phyloP scores from a whole-genome alignment of 106 monocot genomes.

The Dendrobium chrysotoxum region DNA sequence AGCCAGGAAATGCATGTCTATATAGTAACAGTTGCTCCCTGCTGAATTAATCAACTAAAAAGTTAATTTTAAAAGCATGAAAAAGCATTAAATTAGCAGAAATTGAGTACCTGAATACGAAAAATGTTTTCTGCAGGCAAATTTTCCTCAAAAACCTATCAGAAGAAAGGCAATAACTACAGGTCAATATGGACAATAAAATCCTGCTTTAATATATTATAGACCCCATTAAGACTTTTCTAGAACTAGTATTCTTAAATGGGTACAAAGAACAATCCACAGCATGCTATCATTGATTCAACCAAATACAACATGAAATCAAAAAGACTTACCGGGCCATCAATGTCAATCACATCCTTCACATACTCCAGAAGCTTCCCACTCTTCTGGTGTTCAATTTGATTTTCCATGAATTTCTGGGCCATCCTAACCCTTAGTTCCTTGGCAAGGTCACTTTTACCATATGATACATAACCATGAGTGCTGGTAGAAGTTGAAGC shows the following conservation, averaged over 20 bases:
- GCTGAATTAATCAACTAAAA: background rate
- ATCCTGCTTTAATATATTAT: background rate
- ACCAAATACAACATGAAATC: background rate
- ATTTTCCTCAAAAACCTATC: conserved; percentile 89
- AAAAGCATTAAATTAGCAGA: background rate
- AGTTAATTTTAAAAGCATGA: background rate
- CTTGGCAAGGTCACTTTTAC: conserved; percentile 55
- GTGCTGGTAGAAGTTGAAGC: conserved; percentile 52
- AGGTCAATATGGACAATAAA: background rate
- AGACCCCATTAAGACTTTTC: background rate
- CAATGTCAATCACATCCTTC: conserved; percentile 60
- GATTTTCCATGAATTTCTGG: conserved; percentile 59
- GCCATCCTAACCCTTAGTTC: conserved; percentile 73
- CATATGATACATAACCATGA: conserved; percentile 27
- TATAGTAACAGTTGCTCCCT: background rate
- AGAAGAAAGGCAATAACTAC: conserved; percentile 10
- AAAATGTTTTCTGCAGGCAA: conserved; percentile 64
- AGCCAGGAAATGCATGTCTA: background rate
- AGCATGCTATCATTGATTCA: background rate
- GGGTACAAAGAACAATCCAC: background rate
- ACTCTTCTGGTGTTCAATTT: conserved; percentile 44
- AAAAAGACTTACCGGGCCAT: conserved; percentile 49
- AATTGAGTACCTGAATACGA: conserved; percentile 61
- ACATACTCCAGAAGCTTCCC: conserved; percentile 46
- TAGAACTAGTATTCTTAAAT: background rate